These are phyloP conservation scores for Ganoderma multipileum DNA, from an alignment of 1,284 basidiomycete genomes.

Conservation along the genomic window DNA sequence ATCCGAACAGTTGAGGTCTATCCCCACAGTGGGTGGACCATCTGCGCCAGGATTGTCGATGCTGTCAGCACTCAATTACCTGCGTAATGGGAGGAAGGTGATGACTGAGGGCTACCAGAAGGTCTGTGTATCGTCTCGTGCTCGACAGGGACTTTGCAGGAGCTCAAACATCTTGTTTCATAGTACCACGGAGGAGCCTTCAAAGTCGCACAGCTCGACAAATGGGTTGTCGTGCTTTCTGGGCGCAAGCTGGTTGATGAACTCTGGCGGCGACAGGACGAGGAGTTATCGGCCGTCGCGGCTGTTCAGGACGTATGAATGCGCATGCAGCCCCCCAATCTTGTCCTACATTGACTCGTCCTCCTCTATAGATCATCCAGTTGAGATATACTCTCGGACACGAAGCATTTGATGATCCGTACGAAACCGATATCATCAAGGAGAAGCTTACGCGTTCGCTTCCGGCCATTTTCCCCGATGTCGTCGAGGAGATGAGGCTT, in stretches of 20 bases:
- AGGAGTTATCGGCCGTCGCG: constrained; percentile 34
- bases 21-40: constrained; percentile 45
- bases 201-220: constrained; percentile 45
- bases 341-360: not conserved
- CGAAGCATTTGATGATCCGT: constrained; percentile 31
- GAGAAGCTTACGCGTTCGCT: constrained; percentile 35
- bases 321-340: not conserved
- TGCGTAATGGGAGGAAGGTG: constrained; percentile 40
- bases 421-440: constrained; percentile 35
- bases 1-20: constrained; percentile 19
- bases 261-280: constrained; percentile 33
- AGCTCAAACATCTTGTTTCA: not conserved
- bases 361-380: constrained; percentile 5
- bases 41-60: constrained; percentile 45
- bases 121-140: constrained; percentile 27
- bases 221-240: constrained; percentile 38
- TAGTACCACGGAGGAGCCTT: constrained; percentile 30
- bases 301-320: constrained; percentile 37
- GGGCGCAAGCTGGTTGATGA: constrained; percentile 36
- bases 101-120: constrained; percentile 46
- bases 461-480: constrained; percentile 28
- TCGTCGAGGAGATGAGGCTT: constrained; percentile 36
- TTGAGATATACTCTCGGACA: constrained; percentile 34
- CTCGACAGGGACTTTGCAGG: constrained; percentile 6
- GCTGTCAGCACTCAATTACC: constrained; percentile 39